Evolutionary conservation across 495 filamentous ascomycete species (phyloP).

Genomic region (Aspergillus diversus): DNA sequence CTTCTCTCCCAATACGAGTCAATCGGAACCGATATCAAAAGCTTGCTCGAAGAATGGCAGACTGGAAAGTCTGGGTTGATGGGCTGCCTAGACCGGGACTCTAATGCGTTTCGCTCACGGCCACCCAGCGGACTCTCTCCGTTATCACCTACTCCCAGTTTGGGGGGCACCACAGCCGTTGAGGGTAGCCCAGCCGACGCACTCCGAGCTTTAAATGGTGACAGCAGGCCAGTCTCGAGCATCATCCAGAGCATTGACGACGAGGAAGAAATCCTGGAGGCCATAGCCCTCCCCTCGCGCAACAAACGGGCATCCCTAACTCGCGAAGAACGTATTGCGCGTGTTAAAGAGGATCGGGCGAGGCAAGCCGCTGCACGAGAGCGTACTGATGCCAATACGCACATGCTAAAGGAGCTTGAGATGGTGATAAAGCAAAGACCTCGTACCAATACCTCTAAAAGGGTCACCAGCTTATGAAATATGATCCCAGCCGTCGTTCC

Average conservation of each 20-base stretch:
- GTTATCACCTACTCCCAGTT: constrained; percentile 75
- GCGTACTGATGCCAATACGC: constrained; percentile 74
- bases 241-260: constrained; percentile 45
- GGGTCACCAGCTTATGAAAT: constrained; percentile 54
- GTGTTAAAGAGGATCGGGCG: constrained; percentile 85
- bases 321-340: constrained; percentile 83
- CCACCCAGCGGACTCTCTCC: constrained; percentile 73
- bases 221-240: constrained; percentile 40
- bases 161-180: constrained; percentile 83
- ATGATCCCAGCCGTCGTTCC: neutral
- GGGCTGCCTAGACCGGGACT: constrained; percentile 65
- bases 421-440: constrained; percentile 82
- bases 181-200: constrained; percentile 80
- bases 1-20: constrained; percentile 92
- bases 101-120: constrained; percentile 61
- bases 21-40: constrained; percentile 83
- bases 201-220: constrained; percentile 74
- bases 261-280: constrained; percentile 89
- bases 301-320: constrained; percentile 72
- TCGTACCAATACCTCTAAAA: constrained; percentile 39
- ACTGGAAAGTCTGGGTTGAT: constrained; percentile 75
- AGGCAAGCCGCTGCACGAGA: constrained; percentile 68
- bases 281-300: constrained; percentile 70
- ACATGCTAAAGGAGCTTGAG: constrained; percentile 90
- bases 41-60: constrained; percentile 90